These are phyloP conservation scores for Malassezia sympodialis DNA, from an alignment of 1,284 basidiomycete genomes.

Conservation along the genomic window DNA sequence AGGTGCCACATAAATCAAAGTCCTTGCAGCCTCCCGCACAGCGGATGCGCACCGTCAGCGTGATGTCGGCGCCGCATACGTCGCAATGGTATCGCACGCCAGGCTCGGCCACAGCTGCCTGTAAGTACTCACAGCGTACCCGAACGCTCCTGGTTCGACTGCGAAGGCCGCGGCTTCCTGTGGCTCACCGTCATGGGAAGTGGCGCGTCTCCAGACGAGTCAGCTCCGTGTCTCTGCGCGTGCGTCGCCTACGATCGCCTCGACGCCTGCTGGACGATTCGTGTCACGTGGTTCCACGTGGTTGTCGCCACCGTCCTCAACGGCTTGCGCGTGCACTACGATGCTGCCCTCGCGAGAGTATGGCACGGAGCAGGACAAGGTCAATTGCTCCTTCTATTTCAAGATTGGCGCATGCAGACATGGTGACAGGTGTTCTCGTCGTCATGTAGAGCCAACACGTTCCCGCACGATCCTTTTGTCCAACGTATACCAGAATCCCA, in stretches of 20 bases:
- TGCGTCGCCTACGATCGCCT: too few relatives aligned
- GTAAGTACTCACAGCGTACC: conserved; percentile 9
- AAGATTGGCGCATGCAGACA: conserved; percentile 93
- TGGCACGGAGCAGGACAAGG: conserved; percentile 68
- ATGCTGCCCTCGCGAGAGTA: conserved; percentile 9
- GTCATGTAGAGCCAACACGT: conserved; percentile 93
- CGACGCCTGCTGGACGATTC: background rate
- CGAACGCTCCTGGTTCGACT: conserved; percentile 27
- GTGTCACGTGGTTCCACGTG: conserved; percentile 3
- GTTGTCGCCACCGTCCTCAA: background rate
- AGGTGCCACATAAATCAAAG: conserved; percentile 53
- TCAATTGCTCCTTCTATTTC: conserved; percentile 90
- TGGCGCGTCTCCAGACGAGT: background rate
- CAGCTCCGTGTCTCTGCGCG: background rate
- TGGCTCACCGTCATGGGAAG: conserved; percentile 44
- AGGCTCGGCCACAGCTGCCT: conserved; percentile 34
- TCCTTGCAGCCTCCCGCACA: conserved; percentile 48
- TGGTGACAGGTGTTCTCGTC: conserved; percentile 89
- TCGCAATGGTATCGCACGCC: conserved; percentile 47
- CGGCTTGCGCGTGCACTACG: background rate
- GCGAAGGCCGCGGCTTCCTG: conserved; percentile 37
- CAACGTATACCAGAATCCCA: conserved; percentile 99
- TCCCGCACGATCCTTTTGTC: conserved; percentile 93
- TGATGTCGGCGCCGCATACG: conserved; percentile 46
- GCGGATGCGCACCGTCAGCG: conserved; percentile 42